Evolutionary conservation across 2,329 filamentous ascomycete species (phyloP), one percentile per base, ranked within the genome.

Genomic region (Incumbomyces delicatus): DNA sequence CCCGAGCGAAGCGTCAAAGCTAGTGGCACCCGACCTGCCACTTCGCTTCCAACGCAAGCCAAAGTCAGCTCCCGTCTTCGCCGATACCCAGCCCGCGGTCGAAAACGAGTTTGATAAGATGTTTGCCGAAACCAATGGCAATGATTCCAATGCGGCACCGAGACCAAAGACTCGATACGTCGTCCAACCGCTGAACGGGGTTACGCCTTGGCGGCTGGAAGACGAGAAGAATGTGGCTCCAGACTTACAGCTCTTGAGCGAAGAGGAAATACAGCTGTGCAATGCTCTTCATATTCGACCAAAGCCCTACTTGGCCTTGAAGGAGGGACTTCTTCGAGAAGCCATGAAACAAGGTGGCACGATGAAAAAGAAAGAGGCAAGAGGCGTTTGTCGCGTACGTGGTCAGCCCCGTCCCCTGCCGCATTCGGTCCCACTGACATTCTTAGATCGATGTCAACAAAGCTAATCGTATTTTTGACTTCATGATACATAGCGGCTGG

Each of bases 291-390:
- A 88, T 35, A 69, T 98, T 44, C 85, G 92, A 64, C 92, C 92
- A 1, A 98, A 98, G 69, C 87, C 92, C 1, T 98, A 95, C 63
- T 67, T 95, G 4, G 87, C 87, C 60, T 87, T 96, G 66, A 98
- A 98, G 66, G 88, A 95, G 63, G 81, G 85, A 51, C 73, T 96
- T n/a, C 67, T 96, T 44, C 86, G 87, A 58, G 90, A 96, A 62
- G 87, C 90, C 0, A 78, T 95, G 63, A 92, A 90, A 67, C 81
- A 82, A 49, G 90, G 92, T 49, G 92, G 92, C 1, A 78, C 75
- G 11, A 68, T 98, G 6, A 96, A 95, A 73, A 95, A 92, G 75
- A 96, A 95, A 68, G 83, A 90, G 57, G 88, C 88, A 2, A 85
- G 83, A 61, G 85, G 94, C 60, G 82, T 96, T 20, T 89, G 85